Evolutionary conservation across 1,284 basidiomycete genomes (phyloP).

Genomic region (Boletus smithii): DNA sequence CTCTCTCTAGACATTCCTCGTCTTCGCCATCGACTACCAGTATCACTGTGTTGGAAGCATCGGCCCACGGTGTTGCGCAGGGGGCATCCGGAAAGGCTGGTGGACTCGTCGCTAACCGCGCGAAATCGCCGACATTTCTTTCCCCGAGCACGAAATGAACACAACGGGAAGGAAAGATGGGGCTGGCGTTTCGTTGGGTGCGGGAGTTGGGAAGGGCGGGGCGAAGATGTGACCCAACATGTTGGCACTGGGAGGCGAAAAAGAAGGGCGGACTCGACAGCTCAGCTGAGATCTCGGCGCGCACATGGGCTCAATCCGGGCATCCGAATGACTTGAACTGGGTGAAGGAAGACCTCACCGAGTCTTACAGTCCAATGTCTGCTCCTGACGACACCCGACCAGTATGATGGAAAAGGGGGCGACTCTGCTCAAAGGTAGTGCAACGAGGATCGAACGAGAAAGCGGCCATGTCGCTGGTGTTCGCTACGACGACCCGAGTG

Average conservation of each 20-base stretch:
- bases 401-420: conserved; percentile 66
- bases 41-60: conserved; percentile 79
- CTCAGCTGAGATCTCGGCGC: conserved; percentile 12
- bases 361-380: conserved; percentile 60
- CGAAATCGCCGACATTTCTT: conserved; percentile 78
- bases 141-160: conserved; percentile 70
- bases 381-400: conserved; percentile 60
- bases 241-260: conserved; percentile 34
- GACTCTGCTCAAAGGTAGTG: conserved; percentile 44
- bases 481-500: conserved; percentile 42
- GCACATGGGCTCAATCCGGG: conserved; percentile 34
- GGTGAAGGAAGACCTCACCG: conserved; percentile 58
- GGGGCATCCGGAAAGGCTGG: conserved; percentile 89
- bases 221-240: conserved; percentile 34
- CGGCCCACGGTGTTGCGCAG: conserved; percentile 58
- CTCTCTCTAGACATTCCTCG: conserved; percentile 57
- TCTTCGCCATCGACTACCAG: conserved; percentile 40
- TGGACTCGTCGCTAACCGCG: conserved; percentile 83
- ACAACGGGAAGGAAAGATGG: conserved; percentile 74
- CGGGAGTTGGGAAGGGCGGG: conserved; percentile 65
- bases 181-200: conserved; percentile 72
- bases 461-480: conserved; percentile 51
- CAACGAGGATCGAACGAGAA: conserved; percentile 40
- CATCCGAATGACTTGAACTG: conserved; percentile 62
- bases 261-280: conserved; percentile 50